Evolutionary conservation across 1,139 yeast genomes (phyloP), one percentile per base, ranked within the genome.

Genomic region (Diutina mesorugosa): DNA sequence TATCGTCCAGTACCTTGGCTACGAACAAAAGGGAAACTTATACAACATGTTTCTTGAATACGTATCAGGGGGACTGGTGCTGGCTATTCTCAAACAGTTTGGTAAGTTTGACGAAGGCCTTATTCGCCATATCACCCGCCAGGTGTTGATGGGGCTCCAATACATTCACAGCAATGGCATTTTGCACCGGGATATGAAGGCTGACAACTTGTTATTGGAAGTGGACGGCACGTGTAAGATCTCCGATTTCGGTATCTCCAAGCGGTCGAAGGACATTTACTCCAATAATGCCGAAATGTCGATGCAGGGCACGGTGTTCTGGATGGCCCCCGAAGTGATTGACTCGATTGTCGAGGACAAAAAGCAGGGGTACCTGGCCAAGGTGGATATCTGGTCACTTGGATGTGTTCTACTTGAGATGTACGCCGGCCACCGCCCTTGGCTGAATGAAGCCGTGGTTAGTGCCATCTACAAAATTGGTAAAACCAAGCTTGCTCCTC

Each of bases 301-400:
- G 14, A 73, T 74, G 70, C 97, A 95, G 70, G 99, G 99, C 26
- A 91, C 99, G 0, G 91, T 95, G 2, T 95, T 91, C 67, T 95
- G 99, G 99, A 95, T 95, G 99, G 99, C 99, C 0, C 99, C 99
- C 0, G 99, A 95, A 67, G 97, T 95, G 59, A 90, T 95, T 58
- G 90, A 88, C 66, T 85, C 85, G 62, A 84, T 83, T 47, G 84
- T 83, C 5, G 84, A 80, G 64, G 87, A 87, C 63, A 85, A 84
- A 57, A 87, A 86, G 62, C 96, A 87, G 66, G 98, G 98, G 0
- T 95, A 95, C 67, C 89, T 96, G 72, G 99, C 99, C 32, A 95
- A 95, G 69, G 90, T 95, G 47, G 95, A 87, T 68, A 86, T 87
- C 47, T 87, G 95, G 95, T 85, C 98, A 0, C 71, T 91, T 50